These are phyloP conservation scores for Xylaria grammica DNA, from an alignment of 495 filamentous ascomycete genomes.

Conservation along the genomic window DNA sequence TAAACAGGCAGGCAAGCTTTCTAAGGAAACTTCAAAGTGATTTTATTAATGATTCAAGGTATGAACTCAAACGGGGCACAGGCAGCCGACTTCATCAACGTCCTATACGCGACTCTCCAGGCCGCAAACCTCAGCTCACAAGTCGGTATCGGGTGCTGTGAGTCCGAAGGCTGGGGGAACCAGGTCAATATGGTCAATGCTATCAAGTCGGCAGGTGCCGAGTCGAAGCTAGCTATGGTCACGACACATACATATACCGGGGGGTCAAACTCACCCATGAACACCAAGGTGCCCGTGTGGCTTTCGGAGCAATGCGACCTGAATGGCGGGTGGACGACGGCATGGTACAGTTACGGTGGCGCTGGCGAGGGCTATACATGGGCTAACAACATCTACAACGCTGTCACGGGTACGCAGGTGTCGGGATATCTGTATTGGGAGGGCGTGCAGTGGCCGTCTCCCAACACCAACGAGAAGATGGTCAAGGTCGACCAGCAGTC, in stretches of 20 bases:
- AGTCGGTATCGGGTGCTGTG: conserved; percentile 47
- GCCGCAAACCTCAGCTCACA: conserved; percentile 34
- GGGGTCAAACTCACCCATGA: conserved; percentile 40
- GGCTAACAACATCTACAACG: conserved; percentile 59
- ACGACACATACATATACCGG: conserved; percentile 48
- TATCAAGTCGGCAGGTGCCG: conserved; percentile 40
- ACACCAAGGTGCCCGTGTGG: conserved; percentile 42
- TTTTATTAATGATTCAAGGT: too few relatives aligned
- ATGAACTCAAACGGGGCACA: conserved; percentile 45
- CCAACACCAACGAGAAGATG: conserved; percentile 53
- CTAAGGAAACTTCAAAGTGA: too few relatives aligned
- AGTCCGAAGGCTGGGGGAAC: conserved; percentile 48
- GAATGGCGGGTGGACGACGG: conserved; percentile 49
- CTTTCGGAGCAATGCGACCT: conserved; percentile 53
- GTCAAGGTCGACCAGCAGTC: conserved; percentile 48
- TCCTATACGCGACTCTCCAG: conserved; percentile 40
- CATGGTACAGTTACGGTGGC: conserved; percentile 54
- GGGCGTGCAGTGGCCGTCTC: conserved; percentile 54
- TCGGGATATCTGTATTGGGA: conserved; percentile 62
- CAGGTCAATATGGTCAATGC: conserved; percentile 44
- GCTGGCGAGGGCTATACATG: conserved; percentile 61
- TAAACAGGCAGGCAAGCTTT: conserved; percentile 33
- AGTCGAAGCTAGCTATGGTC: conserved; percentile 39
- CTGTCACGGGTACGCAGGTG: conserved; percentile 48
- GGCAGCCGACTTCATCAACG: conserved; percentile 49